A percentile compares a stretch with the other conserved stretches of the same genome.
Conservation (phyloP, 2,329 filamentous ascomycete species). For the Penicillium sp. region DNA sequence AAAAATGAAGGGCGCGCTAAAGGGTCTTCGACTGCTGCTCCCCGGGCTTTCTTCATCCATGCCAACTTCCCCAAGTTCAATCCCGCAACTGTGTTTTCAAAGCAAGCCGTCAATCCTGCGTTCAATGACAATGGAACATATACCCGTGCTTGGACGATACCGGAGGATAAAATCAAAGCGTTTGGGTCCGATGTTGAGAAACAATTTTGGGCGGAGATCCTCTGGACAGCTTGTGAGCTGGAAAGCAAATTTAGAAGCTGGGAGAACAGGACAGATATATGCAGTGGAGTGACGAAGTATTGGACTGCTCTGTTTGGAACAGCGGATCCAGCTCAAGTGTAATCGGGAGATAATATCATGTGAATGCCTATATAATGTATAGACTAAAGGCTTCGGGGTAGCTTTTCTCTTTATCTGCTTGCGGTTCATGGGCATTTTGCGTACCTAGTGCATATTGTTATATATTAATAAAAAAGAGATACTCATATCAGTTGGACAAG, state of each 20-base stretch:
- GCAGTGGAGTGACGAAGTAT: conserved; percentile 30
- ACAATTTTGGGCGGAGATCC: conserved; percentile 38
- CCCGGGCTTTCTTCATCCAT: conserved; percentile 39
- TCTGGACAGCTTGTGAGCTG: conserved; percentile 36
- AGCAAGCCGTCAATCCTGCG: conserved; percentile 23
- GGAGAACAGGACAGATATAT: conserved; percentile 30
- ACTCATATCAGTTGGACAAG: too few species aligned
- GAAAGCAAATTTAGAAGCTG: conserved; percentile 31
- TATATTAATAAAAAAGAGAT: too few species aligned
- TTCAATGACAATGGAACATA: conserved; percentile 28
- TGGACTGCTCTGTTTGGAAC: conserved; percentile 29
- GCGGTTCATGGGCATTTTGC: too few species aligned
- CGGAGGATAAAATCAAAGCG: conserved; percentile 26
- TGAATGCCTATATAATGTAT: too few species aligned
- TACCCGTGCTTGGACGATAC: conserved; percentile 30
- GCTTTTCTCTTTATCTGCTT: too few species aligned
- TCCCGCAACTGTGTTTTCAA: conserved; percentile 34
- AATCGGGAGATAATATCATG: background rate
- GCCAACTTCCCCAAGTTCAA: conserved; percentile 41
- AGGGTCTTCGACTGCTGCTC: conserved; percentile 27
- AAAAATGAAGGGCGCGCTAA: conserved; percentile 27
- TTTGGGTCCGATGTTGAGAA: conserved; percentile 36
- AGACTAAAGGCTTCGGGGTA: too few species aligned
- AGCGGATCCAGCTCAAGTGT: conserved; percentile 6
- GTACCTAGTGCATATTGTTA: too few species aligned